Conservation (phyloP, 345 rosid species). For the Heritiera fomes region DNA sequence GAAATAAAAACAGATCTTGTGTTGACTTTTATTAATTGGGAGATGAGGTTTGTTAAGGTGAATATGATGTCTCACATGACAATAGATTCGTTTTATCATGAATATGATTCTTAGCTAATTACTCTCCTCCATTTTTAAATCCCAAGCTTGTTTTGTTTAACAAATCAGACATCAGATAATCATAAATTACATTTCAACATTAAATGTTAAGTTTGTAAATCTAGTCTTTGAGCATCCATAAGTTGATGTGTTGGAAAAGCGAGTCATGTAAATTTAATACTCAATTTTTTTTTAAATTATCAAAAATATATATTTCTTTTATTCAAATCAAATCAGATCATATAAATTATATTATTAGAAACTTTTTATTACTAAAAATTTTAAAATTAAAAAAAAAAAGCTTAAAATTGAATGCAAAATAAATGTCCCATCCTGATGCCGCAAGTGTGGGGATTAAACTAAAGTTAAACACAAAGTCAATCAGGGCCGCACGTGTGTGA, state of each 20-base stretch:
- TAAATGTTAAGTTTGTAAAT: too few relatives aligned
- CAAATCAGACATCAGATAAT: background rate
- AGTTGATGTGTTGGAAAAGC: too few relatives aligned
- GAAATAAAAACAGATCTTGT: background rate
- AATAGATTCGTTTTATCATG: slow-evolving; percentile 24
- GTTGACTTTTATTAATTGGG: slow-evolving; percentile 21
- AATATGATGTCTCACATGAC: slow-evolving; percentile 30
- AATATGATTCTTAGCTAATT: slow-evolving; percentile 1
- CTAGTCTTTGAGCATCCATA: too few relatives aligned
- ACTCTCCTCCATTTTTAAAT: background rate
- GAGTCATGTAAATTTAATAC: too few relatives aligned
- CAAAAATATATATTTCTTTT: too few relatives aligned
- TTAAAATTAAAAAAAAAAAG: background rate
- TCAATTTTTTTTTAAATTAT: too few relatives aligned
- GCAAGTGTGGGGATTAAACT: slow-evolving; percentile 11
- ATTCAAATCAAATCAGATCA: too few relatives aligned
- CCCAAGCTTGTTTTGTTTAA: background rate
- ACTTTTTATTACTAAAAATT: too few relatives aligned
- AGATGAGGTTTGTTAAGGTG: background rate
- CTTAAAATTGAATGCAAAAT: background rate
- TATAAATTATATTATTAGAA: too few relatives aligned
- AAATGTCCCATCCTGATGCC: background rate
- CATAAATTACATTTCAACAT: too few relatives aligned
- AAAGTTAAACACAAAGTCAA: background rate
- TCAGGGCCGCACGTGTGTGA: slow-evolving; percentile 37